Conservation (phyloP, 257 asterid genomes). For the Solanum okadae region DNA sequence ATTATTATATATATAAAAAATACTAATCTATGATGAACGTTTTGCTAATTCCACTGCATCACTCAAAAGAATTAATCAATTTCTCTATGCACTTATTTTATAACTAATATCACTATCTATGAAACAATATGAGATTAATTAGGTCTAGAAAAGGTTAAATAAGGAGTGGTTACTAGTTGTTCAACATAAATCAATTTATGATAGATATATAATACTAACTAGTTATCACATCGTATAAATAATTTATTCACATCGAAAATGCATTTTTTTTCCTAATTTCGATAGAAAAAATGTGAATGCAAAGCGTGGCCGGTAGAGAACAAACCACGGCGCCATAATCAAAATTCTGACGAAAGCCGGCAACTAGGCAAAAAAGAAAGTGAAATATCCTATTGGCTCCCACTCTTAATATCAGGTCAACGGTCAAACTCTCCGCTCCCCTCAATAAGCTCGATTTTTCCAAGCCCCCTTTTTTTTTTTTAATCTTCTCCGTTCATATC, state of each 20-base stretch:
- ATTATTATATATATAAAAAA: too few relatives aligned
- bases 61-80: not conserved
- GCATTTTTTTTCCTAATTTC: not conserved
- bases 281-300: not conserved
- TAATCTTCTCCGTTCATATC: not conserved
- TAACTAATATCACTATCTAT: not conserved
- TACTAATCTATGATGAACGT: not conserved
- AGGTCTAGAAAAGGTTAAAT: not conserved
- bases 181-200: not conserved
- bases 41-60: too few relatives aligned
- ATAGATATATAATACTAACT: too few relatives aligned
- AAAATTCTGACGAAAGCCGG: not conserved
- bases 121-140: not conserved
- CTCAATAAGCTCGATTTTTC: not conserved
- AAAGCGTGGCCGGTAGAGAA: not conserved
- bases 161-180: not conserved
- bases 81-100: not conserved
- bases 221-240: too few relatives aligned
- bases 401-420: not conserved
- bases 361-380: not conserved
- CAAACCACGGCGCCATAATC: not conserved
- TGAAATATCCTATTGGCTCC: not conserved
- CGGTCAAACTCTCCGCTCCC: constrained; percentile 6
- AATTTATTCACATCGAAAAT: not conserved
- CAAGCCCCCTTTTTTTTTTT: too few relatives aligned